Conservation (phyloP, 1,284 basidiomycete genomes). For the Takashimella tepidaria region DNA sequence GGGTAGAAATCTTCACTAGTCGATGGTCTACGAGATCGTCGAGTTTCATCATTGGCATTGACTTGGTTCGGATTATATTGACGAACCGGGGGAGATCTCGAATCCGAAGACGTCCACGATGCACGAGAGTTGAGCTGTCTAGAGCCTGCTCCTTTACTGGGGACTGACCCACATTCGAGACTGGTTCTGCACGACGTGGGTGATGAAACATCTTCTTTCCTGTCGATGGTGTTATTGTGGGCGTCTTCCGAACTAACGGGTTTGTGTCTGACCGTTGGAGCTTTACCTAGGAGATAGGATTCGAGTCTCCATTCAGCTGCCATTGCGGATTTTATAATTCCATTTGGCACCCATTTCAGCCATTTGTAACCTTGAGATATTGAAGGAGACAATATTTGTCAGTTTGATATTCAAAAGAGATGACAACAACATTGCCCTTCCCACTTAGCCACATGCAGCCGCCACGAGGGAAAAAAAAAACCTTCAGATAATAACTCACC, state of each 20-base stretch:
- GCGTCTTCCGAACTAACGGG: constrained; percentile 16
- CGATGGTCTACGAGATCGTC: too few relatives aligned
- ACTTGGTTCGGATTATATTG: background rate
- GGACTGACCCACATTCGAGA: background rate
- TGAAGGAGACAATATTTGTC: constrained; percentile 4
- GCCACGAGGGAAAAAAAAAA: too few relatives aligned
- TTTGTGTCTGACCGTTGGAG: constrained; percentile 56
- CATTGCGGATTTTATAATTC: constrained; percentile 88
- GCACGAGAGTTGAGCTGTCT: background rate
- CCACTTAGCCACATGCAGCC: too few relatives aligned
- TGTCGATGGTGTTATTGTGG: too few relatives aligned
- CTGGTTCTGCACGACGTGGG: background rate
- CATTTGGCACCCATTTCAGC: constrained; percentile 93
- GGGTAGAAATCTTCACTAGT: background rate
- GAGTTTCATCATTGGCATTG: too few relatives aligned
- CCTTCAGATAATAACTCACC: constrained; percentile 60
- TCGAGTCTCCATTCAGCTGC: constrained; percentile 96
- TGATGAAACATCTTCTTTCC: background rate
- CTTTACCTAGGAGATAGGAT: constrained; percentile 92
- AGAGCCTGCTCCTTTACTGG: too few relatives aligned
- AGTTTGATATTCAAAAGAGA: background rate
- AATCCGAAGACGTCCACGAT: background rate
- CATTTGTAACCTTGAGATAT: constrained; percentile 75
- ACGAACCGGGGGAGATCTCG: background rate
- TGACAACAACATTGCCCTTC: too few relatives aligned